Percentiles rank a stretch among this genome's conserved stretches.
Evolutionary conservation across 768 basidiomycete species (phyloP).

Genomic region (Tylopilus cervinicoccineus): DNA sequence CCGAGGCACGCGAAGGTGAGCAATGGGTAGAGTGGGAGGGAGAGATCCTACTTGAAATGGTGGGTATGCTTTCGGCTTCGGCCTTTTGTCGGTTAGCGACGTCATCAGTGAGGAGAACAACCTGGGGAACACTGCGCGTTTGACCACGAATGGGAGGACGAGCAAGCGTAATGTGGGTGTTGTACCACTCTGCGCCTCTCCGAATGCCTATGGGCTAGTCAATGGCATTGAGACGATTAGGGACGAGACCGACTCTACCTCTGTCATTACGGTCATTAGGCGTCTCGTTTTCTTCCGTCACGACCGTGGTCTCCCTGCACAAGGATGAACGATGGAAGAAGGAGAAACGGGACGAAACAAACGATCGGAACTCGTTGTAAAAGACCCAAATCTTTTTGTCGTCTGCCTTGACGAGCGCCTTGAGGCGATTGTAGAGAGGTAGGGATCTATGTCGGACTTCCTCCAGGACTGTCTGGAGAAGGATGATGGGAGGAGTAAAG

Average conservation of each 20-base stretch:
- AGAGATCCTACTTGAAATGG: slow-evolving; percentile 52
- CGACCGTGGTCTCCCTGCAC: slow-evolving; percentile 71
- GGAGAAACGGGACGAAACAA: slow-evolving; percentile 26
- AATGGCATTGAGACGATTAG: not conserved
- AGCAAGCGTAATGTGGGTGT: slow-evolving; percentile 57
- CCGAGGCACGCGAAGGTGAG: not conserved
- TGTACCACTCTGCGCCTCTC: slow-evolving; percentile 85
- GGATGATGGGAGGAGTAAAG: slow-evolving; percentile 76
- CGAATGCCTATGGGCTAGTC: slow-evolving; percentile 72
- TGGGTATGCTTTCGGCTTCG: slow-evolving; percentile 54
- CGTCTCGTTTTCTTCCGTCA: slow-evolving; percentile 71
- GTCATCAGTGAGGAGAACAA: slow-evolving; percentile 89
- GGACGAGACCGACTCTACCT: slow-evolving; percentile 41
- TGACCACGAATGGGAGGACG: slow-evolving; percentile 52
- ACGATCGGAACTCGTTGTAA: slow-evolving; percentile 86
- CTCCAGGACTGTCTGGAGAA: slow-evolving; percentile 93
- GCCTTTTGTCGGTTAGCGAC: slow-evolving; percentile 78
- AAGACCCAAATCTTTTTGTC: slow-evolving; percentile 84
- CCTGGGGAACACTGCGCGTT: slow-evolving; percentile 44
- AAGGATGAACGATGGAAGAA: not conserved
- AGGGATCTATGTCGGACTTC: slow-evolving; percentile 94
- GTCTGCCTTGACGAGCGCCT: slow-evolving; percentile 77
- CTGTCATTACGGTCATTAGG: slow-evolving; percentile 96
- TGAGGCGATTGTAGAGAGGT: slow-evolving; percentile 90
- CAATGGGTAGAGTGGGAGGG: not conserved